A percentile compares a stretch with the other conserved stretches of the same genome.
Evolutionary conservation across 257 asterid species (phyloP).

Genomic region (Osmanthus fragrans): DNA sequence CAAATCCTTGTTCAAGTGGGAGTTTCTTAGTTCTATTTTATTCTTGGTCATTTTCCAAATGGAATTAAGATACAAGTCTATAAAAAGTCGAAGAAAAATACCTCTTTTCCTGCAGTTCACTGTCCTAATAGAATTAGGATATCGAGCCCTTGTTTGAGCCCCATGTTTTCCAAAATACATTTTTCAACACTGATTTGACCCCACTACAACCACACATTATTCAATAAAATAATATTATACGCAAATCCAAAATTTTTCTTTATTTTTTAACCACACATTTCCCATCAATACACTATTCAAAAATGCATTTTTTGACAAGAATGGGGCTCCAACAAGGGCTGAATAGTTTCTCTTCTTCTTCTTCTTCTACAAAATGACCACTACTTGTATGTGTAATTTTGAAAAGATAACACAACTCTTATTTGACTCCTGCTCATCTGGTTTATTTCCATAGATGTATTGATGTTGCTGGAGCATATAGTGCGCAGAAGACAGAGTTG

Average conservation of each 20-base stretch:
- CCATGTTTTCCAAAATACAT: too few species aligned
- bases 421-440: constrained; percentile 11
- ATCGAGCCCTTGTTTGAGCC: too few species aligned
- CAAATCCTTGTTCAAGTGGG: neutral
- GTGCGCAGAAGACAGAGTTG: constrained; percentile 88
- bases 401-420: neutral
- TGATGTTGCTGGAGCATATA: constrained; percentile 92
- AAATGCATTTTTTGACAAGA: too few species aligned
- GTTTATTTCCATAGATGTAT: constrained; percentile 69
- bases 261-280: too few species aligned
- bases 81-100: neutral
- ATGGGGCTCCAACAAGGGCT: too few species aligned
- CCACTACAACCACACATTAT: too few species aligned
- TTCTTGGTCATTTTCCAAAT: neutral
- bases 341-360: neutral
- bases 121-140: neutral
- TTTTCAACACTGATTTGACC: too few species aligned
- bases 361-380: neutral
- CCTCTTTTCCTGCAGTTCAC: neutral
- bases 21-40: neutral
- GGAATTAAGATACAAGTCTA: neutral
- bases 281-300: too few species aligned
- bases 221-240: too few species aligned
- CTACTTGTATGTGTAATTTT: neutral
- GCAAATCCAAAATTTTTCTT: too few species aligned